Evolutionary conservation across 768 basidiomycete species (phyloP).

Genomic region (Chalciporus sphaerocephalus): DNA sequence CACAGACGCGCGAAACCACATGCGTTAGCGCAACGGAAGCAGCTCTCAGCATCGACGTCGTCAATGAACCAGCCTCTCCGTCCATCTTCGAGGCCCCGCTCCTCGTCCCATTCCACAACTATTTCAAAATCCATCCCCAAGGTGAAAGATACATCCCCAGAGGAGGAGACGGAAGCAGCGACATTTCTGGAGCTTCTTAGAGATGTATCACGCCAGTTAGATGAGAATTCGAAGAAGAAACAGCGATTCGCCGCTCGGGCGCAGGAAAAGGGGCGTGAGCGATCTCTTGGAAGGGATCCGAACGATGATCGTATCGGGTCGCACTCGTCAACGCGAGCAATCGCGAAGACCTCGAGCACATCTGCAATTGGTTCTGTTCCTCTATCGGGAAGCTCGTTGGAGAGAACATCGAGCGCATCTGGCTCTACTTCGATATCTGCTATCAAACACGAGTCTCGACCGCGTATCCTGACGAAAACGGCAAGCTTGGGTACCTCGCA

Average conservation of each 20-base stretch:
- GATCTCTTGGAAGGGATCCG: not conserved
- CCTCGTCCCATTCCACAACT: constrained; percentile 15
- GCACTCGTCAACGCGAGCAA: not conserved
- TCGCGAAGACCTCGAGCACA: constrained; percentile 17
- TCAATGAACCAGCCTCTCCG: constrained; percentile 12
- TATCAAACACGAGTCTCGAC: not conserved
- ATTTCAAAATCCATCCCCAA: not conserved
- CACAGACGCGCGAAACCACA: constrained; percentile 8
- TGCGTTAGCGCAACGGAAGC: constrained; percentile 9
- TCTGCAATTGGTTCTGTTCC: constrained; percentile 4
- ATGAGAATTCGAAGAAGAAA: constrained; percentile 26
- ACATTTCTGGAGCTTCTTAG: constrained; percentile 24
- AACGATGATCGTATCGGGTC: not conserved
- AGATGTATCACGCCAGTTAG: constrained; percentile 20
- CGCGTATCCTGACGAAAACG: constrained; percentile 6
- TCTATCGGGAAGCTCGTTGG: not conserved
- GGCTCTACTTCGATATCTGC: not conserved
- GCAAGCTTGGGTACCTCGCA: constrained; percentile 2
- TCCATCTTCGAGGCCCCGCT: constrained; percentile 12
- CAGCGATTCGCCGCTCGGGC: constrained; percentile 14
- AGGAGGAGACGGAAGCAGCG: constrained; percentile 22
- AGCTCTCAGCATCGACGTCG: constrained; percentile 20
- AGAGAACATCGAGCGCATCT: not conserved
- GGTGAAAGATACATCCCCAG: constrained; percentile 3
- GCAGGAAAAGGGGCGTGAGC: constrained; percentile 10